Evolutionary conservation across 2,329 filamentous ascomycete genomes (phyloP).

Genomic region (Tolypocladium inflatum): DNA sequence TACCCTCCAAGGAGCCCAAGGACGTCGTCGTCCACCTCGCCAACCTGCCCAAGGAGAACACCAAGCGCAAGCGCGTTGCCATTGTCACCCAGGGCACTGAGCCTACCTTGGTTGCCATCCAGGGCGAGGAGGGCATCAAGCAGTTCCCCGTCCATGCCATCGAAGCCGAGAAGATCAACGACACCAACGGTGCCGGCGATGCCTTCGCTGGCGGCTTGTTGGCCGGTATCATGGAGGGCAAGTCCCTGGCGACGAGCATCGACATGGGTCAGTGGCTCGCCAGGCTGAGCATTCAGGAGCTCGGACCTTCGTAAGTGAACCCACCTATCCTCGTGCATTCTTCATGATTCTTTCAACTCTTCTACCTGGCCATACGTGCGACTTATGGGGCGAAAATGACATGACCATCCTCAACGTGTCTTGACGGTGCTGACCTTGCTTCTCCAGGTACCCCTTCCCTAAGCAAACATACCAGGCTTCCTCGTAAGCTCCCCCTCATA

Average conservation of each 20-base stretch:
- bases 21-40: conserved; percentile 81
- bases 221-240: conserved; percentile 79
- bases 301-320: conserved; percentile 81
- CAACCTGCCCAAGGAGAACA: conserved; percentile 86
- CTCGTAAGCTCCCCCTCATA: conserved; percentile 18
- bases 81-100: conserved; percentile 94
- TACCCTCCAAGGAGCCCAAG: conserved; percentile 67
- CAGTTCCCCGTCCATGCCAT: conserved; percentile 78
- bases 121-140: conserved; percentile 60
- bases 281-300: conserved; percentile 84
- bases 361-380: neutral
- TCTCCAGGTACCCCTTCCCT: conserved; percentile 63
- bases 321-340: neutral
- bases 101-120: conserved; percentile 75
- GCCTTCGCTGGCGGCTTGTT: conserved; percentile 93
- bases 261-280: conserved; percentile 97
- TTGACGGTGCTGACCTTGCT: conserved; percentile 2
- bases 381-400: neutral
- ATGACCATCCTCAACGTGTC: neutral
- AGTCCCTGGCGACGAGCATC: conserved; percentile 66
- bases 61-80: conserved; percentile 70
- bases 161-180: conserved; percentile 68
- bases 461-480: conserved; percentile 63
- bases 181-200: conserved; percentile 95
- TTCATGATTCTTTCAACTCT: conserved; percentile 1